These are phyloP conservation scores for Debaryomycetaceae sp. DNA, from an alignment of 1,139 yeast genomes.

Conservation along the genomic window DNA sequence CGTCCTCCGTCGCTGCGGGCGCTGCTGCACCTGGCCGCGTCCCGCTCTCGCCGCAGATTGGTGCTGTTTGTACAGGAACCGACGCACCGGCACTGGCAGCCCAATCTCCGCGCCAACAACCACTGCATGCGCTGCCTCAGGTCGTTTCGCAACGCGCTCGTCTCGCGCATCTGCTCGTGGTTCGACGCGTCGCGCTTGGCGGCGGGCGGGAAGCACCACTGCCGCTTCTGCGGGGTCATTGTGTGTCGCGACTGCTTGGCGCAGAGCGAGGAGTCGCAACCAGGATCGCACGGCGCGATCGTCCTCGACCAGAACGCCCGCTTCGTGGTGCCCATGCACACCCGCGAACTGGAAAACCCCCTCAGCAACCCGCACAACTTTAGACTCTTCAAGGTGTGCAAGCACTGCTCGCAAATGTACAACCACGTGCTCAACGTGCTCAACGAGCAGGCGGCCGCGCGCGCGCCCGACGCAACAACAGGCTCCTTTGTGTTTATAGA, in stretches of 20 bases:
- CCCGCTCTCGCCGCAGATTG: neutral
- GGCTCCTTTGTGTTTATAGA: conserved; percentile 24
- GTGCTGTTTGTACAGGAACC: conserved; percentile 16
- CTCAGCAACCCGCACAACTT: conserved; percentile 5
- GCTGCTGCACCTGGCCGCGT: too few relatives aligned
- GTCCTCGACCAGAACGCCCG: conserved; percentile 25
- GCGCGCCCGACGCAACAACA: conserved; percentile 2
- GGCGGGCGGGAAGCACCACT: conserved; percentile 27
- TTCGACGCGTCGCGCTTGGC: neutral
- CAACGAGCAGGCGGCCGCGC: conserved; percentile 10
- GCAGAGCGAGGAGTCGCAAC: conserved; percentile 7
- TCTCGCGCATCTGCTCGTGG: conserved; percentile 1
- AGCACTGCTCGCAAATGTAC: conserved; percentile 26
- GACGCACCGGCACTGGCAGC: conserved; percentile 33
- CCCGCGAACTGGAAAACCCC: neutral
- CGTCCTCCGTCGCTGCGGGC: neutral
- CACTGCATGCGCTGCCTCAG: conserved; percentile 34
- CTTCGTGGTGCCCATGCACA: conserved; percentile 22
- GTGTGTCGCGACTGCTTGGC: conserved; percentile 26
- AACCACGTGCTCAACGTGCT: conserved; percentile 17
- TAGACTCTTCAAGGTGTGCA: conserved; percentile 27
- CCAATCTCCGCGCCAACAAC: conserved; percentile 20
- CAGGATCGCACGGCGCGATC: conserved; percentile 4
- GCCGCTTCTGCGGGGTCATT: conserved; percentile 33
- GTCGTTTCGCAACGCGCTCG: conserved; percentile 19